Evolutionary conservation across 805 yeast genomes (phyloP).

Genomic region (Lipomyces yamanashiensis): DNA sequence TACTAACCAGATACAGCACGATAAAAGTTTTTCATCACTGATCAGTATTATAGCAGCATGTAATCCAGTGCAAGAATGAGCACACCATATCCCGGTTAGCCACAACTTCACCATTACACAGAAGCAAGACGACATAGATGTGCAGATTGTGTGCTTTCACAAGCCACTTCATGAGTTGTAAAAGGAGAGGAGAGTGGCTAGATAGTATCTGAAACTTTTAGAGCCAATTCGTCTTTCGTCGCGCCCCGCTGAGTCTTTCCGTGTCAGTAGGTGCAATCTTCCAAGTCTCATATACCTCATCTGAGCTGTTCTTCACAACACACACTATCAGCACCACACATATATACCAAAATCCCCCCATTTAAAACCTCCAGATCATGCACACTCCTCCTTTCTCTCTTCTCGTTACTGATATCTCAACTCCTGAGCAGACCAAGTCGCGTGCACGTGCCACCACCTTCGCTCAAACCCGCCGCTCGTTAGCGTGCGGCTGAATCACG

Average conservation of each 20-base stretch:
- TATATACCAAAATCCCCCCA: too few relatives aligned
- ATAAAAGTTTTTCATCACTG: too few relatives aligned
- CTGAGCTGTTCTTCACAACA: neutral
- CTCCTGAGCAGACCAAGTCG: too few relatives aligned
- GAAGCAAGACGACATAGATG: neutral
- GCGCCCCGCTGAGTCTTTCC: neutral
- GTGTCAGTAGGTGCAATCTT: too few relatives aligned
- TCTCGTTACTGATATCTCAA: too few relatives aligned
- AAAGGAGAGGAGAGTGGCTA: neutral
- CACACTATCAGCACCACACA: too few relatives aligned
- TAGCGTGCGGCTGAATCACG: conserved; percentile 9
- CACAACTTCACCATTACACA: neutral
- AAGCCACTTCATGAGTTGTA: neutral
- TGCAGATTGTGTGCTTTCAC: neutral
- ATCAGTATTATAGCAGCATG: too few relatives aligned
- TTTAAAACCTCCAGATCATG: too few relatives aligned
- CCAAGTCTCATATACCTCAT: too few relatives aligned
- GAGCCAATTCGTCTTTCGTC: neutral
- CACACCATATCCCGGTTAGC: neutral
- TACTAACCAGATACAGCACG: too few relatives aligned
- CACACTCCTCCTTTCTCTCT: too few relatives aligned
- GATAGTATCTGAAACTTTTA: neutral
- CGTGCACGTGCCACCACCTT: neutral
- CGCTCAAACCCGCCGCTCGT: neutral
- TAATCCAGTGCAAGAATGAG: too few relatives aligned